A percentile compares a stretch with the other conserved stretches of the same genome.
Conservation (phyloP, 352 stramenopile species). For the Phytophthora fragariaefolia region DNA sequence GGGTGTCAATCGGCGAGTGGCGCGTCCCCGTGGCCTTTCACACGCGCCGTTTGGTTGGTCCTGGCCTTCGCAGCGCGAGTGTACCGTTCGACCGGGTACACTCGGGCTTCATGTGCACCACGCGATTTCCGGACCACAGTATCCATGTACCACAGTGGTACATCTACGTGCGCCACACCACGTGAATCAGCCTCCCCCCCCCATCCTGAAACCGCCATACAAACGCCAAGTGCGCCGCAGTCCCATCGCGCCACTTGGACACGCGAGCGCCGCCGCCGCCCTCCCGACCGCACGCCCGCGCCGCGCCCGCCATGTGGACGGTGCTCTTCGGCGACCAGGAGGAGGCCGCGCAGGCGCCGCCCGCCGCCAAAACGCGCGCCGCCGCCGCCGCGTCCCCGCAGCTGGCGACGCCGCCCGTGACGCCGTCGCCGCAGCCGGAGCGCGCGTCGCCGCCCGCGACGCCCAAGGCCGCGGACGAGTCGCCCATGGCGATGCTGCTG, state of each 20-base stretch:
- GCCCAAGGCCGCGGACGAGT: constrained; percentile 44
- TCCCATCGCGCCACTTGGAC: constrained; percentile 1
- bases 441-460: constrained; percentile 39
- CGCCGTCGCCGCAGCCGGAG: constrained; percentile 32
- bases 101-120: background rate
- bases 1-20: background rate
- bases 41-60: constrained; percentile 41
- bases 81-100: background rate
- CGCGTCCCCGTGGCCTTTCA: constrained; percentile 23
- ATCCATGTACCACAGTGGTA: too few relatives aligned
- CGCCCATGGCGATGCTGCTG: constrained; percentile 78
- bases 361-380: constrained; percentile 9
- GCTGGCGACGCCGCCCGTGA: constrained; percentile 42
- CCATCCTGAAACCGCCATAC: constrained; percentile 1
- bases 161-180: background rate
- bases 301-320: constrained; percentile 50
- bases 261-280: constrained; percentile 10
- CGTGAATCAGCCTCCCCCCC: background rate
- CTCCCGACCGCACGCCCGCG: too few relatives aligned
- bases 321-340: constrained; percentile 69
- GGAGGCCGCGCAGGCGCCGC: constrained; percentile 17
- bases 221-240: constrained; percentile 5
- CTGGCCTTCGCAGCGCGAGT: background rate
- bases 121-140: background rate
- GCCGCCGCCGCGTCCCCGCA: constrained; percentile 24